These are phyloP conservation scores for Linnemannia exigua DNA, from an alignment of 192 early-diverging fungal species.

Conservation along the genomic window DNA sequence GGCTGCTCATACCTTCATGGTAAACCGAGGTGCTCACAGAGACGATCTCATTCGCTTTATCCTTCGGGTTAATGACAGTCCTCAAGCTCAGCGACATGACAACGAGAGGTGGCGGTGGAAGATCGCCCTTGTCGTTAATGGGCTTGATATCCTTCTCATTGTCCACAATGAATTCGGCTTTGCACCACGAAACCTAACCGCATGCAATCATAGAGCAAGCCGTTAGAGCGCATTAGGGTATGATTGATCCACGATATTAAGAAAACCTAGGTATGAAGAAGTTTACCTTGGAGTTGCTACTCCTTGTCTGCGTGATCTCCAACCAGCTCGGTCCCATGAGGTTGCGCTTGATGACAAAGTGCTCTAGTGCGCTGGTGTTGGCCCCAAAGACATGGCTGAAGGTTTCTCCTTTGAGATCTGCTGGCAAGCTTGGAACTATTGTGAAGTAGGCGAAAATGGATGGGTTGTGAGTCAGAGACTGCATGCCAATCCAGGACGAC, in stretches of 20 bases:
- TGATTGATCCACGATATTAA: too few relatives aligned
- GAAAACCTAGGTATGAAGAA: too few relatives aligned
- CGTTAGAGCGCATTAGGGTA: background rate
- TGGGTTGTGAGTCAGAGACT: background rate
- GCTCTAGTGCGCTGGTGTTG: conserved; percentile 89
- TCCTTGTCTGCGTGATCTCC: conserved; percentile 69
- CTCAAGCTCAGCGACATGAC: conserved; percentile 90
- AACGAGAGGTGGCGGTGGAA: conserved; percentile 80
- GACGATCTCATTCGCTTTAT: conserved; percentile 92
- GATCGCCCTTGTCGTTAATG: conserved; percentile 67
- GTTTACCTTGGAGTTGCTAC: conserved; percentile 63
- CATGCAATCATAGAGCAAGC: background rate
- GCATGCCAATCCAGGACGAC: background rate
- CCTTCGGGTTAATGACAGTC: conserved; percentile 85
- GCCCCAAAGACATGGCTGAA: conserved; percentile 93
- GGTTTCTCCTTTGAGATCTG: conserved; percentile 71
- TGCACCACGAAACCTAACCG: conserved; percentile 89
- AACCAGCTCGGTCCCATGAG: conserved; percentile 99
- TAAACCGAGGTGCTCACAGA: conserved; percentile 82
- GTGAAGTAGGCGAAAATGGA: background rate
- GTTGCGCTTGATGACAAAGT: conserved; percentile 92
- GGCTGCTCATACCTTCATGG: conserved; percentile 66
- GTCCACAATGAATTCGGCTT: conserved; percentile 75
- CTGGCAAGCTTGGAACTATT: conserved; percentile 72
- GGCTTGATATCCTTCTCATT: conserved; percentile 79